A percentile compares a stretch with the other conserved stretches of the same genome.
phyloP scores from a whole-genome alignment of 371 early-diverging fungal genomes.

The Rhizomucor pusillus region DNA sequence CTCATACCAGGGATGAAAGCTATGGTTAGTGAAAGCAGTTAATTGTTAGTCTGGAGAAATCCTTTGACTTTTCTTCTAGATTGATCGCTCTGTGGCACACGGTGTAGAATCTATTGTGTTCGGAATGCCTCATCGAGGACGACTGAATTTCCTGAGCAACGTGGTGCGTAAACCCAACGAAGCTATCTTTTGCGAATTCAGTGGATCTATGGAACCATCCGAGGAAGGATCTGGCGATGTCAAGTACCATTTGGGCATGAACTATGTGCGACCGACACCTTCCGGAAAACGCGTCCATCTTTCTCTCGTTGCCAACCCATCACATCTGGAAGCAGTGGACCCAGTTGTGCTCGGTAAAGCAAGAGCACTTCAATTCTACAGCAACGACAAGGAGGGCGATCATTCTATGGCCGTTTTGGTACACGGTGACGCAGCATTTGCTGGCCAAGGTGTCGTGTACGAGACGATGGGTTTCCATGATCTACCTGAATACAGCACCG shows the following conservation, averaged over 20 bases:
- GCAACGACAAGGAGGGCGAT: constrained; percentile 75
- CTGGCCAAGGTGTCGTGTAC: constrained; percentile 96
- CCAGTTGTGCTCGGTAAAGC: constrained; percentile 97
- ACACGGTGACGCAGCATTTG: constrained; percentile 98
- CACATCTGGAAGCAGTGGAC: constrained; percentile 97
- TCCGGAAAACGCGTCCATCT: constrained; percentile 94
- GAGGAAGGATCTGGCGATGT: constrained; percentile 98
- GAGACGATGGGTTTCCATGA: constrained; percentile 96
- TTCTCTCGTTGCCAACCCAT: constrained; percentile 96
- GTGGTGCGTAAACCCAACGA: constrained; percentile 97
- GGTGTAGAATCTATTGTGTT: constrained; percentile 93
- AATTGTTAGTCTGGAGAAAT: background rate
- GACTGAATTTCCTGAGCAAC: constrained; percentile 96
- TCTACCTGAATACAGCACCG: constrained; percentile 91
- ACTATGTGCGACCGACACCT: constrained; percentile 93
- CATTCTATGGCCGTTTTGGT: constrained; percentile 90
- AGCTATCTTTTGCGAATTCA: constrained; percentile 96
- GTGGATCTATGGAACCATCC: constrained; percentile 68
- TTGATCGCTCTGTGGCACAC: constrained; percentile 90
- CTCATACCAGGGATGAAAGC: constrained; percentile 98
- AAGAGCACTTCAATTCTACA: constrained; percentile 91
- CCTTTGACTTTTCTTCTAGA: constrained; percentile 41
- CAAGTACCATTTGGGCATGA: constrained; percentile 97
- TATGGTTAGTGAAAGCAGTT: constrained; percentile 56
- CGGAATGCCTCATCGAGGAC: constrained; percentile 99